phyloP scores from a whole-genome alignment of 108 stramenopile species.

The Cyclotella kingstonii region DNA sequence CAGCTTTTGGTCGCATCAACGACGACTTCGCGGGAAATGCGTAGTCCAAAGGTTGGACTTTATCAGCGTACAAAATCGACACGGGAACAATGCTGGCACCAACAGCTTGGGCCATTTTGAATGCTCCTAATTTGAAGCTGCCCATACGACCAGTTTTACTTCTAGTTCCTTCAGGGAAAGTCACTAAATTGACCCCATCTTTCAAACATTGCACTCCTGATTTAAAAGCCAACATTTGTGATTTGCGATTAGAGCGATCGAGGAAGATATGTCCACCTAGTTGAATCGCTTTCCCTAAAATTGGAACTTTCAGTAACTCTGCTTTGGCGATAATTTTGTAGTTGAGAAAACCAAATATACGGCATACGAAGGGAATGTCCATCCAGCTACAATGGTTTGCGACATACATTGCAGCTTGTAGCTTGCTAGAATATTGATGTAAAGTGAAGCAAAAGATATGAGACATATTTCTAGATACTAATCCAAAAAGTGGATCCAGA shows the following conservation, averaged over 20 bases:
- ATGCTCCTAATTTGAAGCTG: constrained; percentile 63
- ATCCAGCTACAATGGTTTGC: constrained; percentile 65
- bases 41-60: constrained; percentile 46
- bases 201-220: constrained; percentile 43
- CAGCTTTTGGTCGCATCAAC: constrained; percentile 16
- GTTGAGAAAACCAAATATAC: constrained; percentile 40
- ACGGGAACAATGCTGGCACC: constrained; percentile 46
- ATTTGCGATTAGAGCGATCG: constrained; percentile 47
- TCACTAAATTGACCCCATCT: constrained; percentile 47
- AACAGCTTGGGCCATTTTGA: constrained; percentile 53
- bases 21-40: constrained; percentile 46
- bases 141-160: constrained; percentile 48
- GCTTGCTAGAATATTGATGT: constrained; percentile 18
- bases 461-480: background rate
- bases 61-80: constrained; percentile 40
- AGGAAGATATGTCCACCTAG: constrained; percentile 47
- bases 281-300: constrained; percentile 46
- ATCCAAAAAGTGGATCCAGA: background rate
- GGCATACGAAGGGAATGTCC: constrained; percentile 50
- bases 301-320: constrained; percentile 55
- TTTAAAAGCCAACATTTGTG: constrained; percentile 50
- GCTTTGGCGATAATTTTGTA: constrained; percentile 58
- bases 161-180: constrained; percentile 61
- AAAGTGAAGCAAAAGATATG: background rate
- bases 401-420: constrained; percentile 52